Base-by-base conservation (phyloP, 2,329 filamentous ascomycete genomes). In the Lithohypha guttulata region DNA sequence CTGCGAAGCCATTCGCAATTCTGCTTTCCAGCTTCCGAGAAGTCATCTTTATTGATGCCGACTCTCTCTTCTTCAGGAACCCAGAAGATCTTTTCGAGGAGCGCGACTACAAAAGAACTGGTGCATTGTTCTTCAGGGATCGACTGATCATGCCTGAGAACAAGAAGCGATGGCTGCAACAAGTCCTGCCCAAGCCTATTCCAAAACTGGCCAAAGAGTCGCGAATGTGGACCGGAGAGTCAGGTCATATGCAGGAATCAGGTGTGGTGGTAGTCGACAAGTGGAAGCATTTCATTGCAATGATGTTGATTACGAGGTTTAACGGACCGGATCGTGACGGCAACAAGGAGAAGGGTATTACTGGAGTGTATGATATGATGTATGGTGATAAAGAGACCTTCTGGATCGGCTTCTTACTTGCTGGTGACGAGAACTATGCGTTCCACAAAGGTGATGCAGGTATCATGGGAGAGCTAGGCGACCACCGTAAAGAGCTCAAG, bases 371-470 rank as follows among this genome's bases (percentile, higher is more conserved):
- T 35, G 63, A 67, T 36, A 61, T 68, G 60, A 59, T 67, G 22
- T 66, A 65, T 39, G 64, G 59, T 63, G 65, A 69, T 50, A 69
- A 69, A 44, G 65, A 69, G 43, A 68, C 64, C 2, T 69, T 66
- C 54, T 69, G 65, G 65, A 56, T 69, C 3, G 61, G 62, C n/a
- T 68, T 63, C 56, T 60, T 67, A 41, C 57, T 68, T 10, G 61
- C 59, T 13, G 64, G 61, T 3, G 62, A 65, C 39, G 44, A 53
- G 6, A 56, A 60, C 17, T 68, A 66, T 44, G 52, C 59, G 14
- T 69, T 68, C 53, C 63, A 67, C 45, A 51, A 55, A 23, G 64
- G 65, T 21, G 55, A 58, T 10, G 54, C 49, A 22, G 49, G 49
- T 36, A 48, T 48, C 11, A 49, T 52, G 48, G 49, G 49, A 25